Evolutionary conservation across 1,284 basidiomycete genomes (phyloP).

Genomic region (Sanghuangporus weigelae): DNA sequence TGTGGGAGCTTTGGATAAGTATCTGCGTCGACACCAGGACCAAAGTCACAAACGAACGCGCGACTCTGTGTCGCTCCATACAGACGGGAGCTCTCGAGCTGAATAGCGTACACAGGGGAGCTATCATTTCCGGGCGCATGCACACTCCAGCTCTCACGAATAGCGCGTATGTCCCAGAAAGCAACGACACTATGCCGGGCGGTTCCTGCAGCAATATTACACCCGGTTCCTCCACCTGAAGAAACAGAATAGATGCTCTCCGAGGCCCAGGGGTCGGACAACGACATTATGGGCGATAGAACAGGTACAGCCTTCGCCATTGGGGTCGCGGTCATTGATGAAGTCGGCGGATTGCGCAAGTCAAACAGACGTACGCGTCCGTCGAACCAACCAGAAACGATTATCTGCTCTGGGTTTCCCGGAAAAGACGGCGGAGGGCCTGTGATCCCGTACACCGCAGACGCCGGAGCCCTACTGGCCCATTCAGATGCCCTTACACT

Average conservation of each 20-base stretch:
- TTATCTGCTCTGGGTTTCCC: slow-evolving; percentile 61
- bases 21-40: slow-evolving; percentile 47
- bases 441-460: slow-evolving; percentile 56
- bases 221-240: slow-evolving; percentile 59
- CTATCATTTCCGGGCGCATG: slow-evolving; percentile 70
- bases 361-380: slow-evolving; percentile 66
- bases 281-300: slow-evolving; percentile 50
- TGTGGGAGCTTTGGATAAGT: slow-evolving; percentile 50
- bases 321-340: slow-evolving; percentile 2
- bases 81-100: slow-evolving; percentile 66
- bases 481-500: slow-evolving; percentile 26
- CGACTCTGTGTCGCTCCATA: slow-evolving; percentile 71
- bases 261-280: slow-evolving; percentile 59
- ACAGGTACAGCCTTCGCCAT: slow-evolving; percentile 21
- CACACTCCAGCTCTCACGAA: slow-evolving; percentile 61
- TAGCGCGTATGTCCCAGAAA: slow-evolving; percentile 69
- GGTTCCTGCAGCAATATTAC: slow-evolving; percentile 64
- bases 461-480: slow-evolving; percentile 27
- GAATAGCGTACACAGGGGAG: slow-evolving; percentile 66
- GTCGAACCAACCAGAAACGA: slow-evolving; percentile 80
- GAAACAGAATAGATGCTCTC: slow-evolving; percentile 72
- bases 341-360: slow-evolving; percentile 43
- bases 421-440: slow-evolving; percentile 52
- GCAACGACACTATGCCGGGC: slow-evolving; percentile 69
- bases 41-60: slow-evolving; percentile 74